Percentiles rank a stretch among this genome's conserved stretches.
These are phyloP conservation scores for Dendrothele bispora DNA, from an alignment of 768 basidiomycete genomes.

Conservation along the genomic window DNA sequence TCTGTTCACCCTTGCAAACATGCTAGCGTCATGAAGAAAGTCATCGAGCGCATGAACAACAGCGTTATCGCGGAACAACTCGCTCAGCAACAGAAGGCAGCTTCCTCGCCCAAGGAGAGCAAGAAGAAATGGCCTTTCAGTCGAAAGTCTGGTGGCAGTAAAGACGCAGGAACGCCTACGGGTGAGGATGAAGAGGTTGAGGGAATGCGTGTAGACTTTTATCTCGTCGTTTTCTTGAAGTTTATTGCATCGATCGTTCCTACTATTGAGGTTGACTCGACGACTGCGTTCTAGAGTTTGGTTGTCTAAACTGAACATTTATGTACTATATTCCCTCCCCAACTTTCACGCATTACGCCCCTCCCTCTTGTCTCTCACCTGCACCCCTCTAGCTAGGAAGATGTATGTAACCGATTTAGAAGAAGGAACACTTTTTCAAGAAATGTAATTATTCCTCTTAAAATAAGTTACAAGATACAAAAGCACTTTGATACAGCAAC, in stretches of 20 bases:
- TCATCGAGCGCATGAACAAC: constrained; percentile 97
- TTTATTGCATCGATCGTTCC: constrained; percentile 98
- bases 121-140: constrained; percentile 89
- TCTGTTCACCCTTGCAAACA: constrained; percentile 99
- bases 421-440: too few relatives aligned
- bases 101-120: constrained; percentile 29
- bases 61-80: constrained; percentile 83
- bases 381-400: too few relatives aligned
- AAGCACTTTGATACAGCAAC: too few relatives aligned
- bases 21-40: constrained; percentile 99
- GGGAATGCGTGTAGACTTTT: constrained; percentile 97
- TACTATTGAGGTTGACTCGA: constrained; percentile 98
- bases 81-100: constrained; percentile 53
- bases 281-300: constrained; percentile 74
- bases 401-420: too few relatives aligned
- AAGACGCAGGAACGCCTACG: constrained; percentile 34
- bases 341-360: too few relatives aligned
- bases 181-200: constrained; percentile 73
- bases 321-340: too few relatives aligned
- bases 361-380: too few relatives aligned
- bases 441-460: too few relatives aligned
- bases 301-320: too few relatives aligned
- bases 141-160: constrained; percentile 67
- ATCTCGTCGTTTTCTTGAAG: constrained; percentile 97
- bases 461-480: too few relatives aligned